Base-by-base conservation (phyloP, 1,284 basidiomycete species). In the Pseudozyma thailandica region DNA sequence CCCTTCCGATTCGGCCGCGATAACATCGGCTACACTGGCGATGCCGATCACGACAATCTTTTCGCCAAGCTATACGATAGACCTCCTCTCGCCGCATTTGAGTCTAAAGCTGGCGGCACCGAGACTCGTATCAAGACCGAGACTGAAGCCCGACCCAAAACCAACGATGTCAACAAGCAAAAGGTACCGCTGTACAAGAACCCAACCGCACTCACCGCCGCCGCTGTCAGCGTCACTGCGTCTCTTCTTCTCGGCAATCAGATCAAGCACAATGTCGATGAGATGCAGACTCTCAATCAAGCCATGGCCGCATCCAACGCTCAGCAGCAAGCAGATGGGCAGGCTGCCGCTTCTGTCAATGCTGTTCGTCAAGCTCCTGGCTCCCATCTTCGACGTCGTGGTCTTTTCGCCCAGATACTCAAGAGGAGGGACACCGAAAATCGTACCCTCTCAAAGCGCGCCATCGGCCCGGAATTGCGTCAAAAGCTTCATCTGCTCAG, bases 21-120 rank as follows among this genome's bases (percentile, higher is more conserved):
- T 20, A 46, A 57, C 16, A 42, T 23, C 25, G 61, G 61, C 28
- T 64, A 64, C 35, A 30, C 27, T 23, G 50, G 33, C n/a, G 61
- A 64, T 26, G 41, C 37, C 30, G 61, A 64, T 27, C 35, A 18
- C 18, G 50, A 39, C 9, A 0, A 16, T 10, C 28, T 26, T 2
- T 1, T 7, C 3, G 16, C 28, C 33, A 64, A 35, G 26, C 23
- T 18, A 4, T 50, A 57, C 46, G 37, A 42, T 1, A n/a, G 41
- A 20, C 54, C 53, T 39, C 47, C 58, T 25, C 45, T 52, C 20
- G 21, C 25, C 6, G 6, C 37, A 28, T 25, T 28, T 18, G 42
- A 23, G 16, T 23, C 21, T 21, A 33, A 26, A 18, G 8, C n/a
- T n/a, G n/a, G n/a, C n/a, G n/a, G n/a, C 8, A n/a, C 35, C 30